Evolutionary conservation across 352 stramenopile species (phyloP).

Genomic region (Globisporangium solare): DNA sequence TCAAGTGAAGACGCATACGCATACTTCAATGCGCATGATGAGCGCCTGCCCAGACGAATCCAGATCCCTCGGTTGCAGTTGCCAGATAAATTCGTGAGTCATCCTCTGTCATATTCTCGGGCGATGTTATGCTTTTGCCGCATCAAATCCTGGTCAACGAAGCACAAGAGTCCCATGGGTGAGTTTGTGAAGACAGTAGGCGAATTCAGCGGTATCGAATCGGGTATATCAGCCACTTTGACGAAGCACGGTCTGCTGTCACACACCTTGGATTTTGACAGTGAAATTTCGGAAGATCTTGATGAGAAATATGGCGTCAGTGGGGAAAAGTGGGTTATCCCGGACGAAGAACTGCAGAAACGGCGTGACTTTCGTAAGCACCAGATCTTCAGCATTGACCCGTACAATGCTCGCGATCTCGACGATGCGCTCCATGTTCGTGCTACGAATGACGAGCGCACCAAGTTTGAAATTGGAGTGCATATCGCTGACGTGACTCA

Average conservation of each 20-base stretch:
- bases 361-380: constrained; percentile 88
- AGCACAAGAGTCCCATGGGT: constrained; percentile 56
- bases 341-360: constrained; percentile 68
- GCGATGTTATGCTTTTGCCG: constrained; percentile 74
- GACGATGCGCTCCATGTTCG: constrained; percentile 95
- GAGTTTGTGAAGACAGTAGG: constrained; percentile 76
- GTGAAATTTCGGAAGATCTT: constrained; percentile 53
- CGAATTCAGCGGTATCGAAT: constrained; percentile 77
- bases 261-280: constrained; percentile 62
- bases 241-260: constrained; percentile 87
- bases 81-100: constrained; percentile 57
- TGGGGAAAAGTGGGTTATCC: constrained; percentile 75
- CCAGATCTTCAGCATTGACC: constrained; percentile 98
- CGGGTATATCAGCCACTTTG: constrained; percentile 90
- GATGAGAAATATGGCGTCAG: constrained; percentile 76
- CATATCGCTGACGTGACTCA: constrained; percentile 99
- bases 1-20: constrained; percentile 51
- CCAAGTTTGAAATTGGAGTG: constrained; percentile 90
- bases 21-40: constrained; percentile 71
- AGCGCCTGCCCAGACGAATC: constrained; percentile 58
- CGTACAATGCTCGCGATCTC: constrained; percentile 94
- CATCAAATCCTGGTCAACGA: constrained; percentile 61
- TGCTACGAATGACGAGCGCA: constrained; percentile 45
- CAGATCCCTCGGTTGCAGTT: constrained; percentile 67
- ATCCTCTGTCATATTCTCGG: constrained; percentile 53